Base-by-base conservation (phyloP, 1,284 basidiomycete species). In the Meripilus lineatus region DNA sequence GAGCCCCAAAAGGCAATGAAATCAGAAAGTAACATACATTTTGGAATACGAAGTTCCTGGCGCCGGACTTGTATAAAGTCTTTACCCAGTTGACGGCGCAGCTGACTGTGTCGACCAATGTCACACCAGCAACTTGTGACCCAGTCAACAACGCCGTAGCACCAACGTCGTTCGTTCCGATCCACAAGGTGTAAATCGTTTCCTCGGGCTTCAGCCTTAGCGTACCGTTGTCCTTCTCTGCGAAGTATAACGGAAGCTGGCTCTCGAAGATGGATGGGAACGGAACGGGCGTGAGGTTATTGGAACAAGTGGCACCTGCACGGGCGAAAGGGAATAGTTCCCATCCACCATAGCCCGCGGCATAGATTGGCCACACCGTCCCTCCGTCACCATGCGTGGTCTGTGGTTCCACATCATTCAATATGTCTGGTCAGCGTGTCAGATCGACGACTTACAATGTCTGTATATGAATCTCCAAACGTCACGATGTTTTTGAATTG, bases 171-270 rank as follows among this genome's bases (percentile, higher is more conserved):
- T n/a, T n/a, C n/a, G n/a, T n/a, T n/a, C n/a, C n/a, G n/a, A n/a
- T n/a, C n/a, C n/a, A n/a, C 71, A 75, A 59, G n/a, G 70, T 70
- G 49, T 69, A 73, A 8, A 74, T 50, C 5, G 73, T 75, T 36
- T 68, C 62, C 8, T 64, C 53, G 0, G 65, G 48, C 22, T 53
- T 39, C 13, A 64, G 49, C 38, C 36, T 48, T 42, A 65, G 39
- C 2, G 55, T 50, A 40, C 61, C 49, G 51, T 64, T 54, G 40
- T 50, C 32, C 49, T 48, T 54, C 38, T 63, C 61, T 11, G 59
- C 52, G 30, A 69, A 48, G 54, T 64, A 72, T 5, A 55, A 24
- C 5, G 71, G 71, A 5, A 73, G 58, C 48, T 70, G 57, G 47
- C 55, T 50, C 50, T 68, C 65, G 46, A 68, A 61, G 33, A 75